phyloP scores from a whole-genome alignment of 345 rosid genomes.

The Physaria fendleri region DNA sequence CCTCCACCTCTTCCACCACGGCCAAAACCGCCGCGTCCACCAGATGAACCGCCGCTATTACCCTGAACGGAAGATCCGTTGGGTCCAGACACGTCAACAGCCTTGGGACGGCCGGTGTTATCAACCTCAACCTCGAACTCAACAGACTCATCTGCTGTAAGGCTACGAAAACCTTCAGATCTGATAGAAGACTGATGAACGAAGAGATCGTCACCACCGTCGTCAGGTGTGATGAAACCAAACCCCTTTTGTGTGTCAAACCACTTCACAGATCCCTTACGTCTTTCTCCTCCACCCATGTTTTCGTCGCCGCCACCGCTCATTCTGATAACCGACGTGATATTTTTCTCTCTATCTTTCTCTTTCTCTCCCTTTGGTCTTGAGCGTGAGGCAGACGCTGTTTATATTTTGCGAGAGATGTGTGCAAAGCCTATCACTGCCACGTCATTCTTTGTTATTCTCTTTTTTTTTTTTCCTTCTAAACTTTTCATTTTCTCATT shows the following conservation, averaged over 20 bases:
- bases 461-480: neutral
- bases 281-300: constrained; percentile 22
- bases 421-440: constrained; percentile 21
- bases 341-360: constrained; percentile 6
- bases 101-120: constrained; percentile 56
- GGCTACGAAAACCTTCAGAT: constrained; percentile 71
- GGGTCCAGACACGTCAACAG: constrained; percentile 75
- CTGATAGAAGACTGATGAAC: constrained; percentile 83
- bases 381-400: constrained; percentile 15
- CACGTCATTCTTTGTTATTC: constrained; percentile 24
- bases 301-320: constrained; percentile 14
- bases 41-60: constrained; percentile 9
- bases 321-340: too few species aligned
- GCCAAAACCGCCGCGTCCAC: constrained; percentile 29
- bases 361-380: neutral
- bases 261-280: constrained; percentile 59
- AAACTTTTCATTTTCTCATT: neutral
- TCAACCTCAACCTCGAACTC: constrained; percentile 48
- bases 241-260: constrained; percentile 74
- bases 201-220: constrained; percentile 77
- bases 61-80: constrained; percentile 26
- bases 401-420: constrained; percentile 25
- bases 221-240: constrained; percentile 88
- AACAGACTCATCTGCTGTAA: constrained; percentile 53
- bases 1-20: constrained; percentile 34